Evolutionary conservation across 1,284 basidiomycete genomes (phyloP), one percentile per base, ranked within the genome.

Genomic region (Ustilago loliicola): DNA sequence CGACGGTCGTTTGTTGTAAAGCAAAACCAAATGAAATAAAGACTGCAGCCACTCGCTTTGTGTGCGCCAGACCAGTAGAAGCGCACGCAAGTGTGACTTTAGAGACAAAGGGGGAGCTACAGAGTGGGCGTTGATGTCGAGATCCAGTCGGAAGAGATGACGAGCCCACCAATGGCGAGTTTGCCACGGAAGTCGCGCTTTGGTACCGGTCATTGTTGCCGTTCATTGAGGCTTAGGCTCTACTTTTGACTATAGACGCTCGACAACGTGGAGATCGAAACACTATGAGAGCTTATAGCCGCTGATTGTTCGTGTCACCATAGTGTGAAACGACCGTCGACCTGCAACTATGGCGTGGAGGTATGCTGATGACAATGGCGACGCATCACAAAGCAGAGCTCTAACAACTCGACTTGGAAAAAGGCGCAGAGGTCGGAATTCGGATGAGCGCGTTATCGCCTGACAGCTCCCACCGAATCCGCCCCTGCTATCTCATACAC

Each of bases 111-210:
- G 19, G 34, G 19, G 45, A 23, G 45, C 45, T 6, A 27, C 45
- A 48, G 15, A 5, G 23, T 48, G 45, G n/a, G 45, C 6, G n/a
- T 40, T 40, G 6, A n/a, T 9, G n/a, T 48, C 23, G 45, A 23
- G 45, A 7, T 48, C 23, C 5, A 25, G 8, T 23, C 23, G 45
- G 45, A 21, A 23, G 21, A 47, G 45, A 17, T 4, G 45, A 19
- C 27, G 25, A 19, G 29, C 48, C 48, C 48, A 27, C 48, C n/a
- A 15, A 1, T 17, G 27, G 19, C 27, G 11, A n/a, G 48, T 3
- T 50, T 50, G 27, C 48, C 48, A 50, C 48, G 48, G 11, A 27
- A 50, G 48, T 10, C 25, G 48, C 48, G 48, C 48, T 13, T 13
- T 50, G n/a, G 8, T 17, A 50, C 11, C 21, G 42, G 15, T 3